These are phyloP conservation scores for Rhexocercosporidium sp. DNA, from an alignment of 2,329 filamentous ascomycete genomes.

Conservation along the genomic window DNA sequence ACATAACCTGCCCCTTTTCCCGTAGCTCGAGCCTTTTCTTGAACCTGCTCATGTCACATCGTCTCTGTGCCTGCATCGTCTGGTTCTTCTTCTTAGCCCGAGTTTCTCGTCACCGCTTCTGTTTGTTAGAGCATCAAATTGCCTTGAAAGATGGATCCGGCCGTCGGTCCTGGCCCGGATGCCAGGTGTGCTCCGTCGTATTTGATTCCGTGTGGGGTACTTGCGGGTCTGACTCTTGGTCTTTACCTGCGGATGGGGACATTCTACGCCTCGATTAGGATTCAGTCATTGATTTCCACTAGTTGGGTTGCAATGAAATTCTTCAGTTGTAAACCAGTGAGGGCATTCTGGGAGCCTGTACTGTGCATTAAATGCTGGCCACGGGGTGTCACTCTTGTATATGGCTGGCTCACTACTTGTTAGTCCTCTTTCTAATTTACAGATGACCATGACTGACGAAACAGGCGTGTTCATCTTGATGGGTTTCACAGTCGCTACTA, in stretches of 20 bases:
- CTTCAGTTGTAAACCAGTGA: constrained; percentile 19
- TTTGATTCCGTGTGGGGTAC: constrained; percentile 20
- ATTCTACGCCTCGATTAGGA: constrained; percentile 13
- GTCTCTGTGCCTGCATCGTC: neutral
- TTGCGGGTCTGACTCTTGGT: constrained; percentile 14
- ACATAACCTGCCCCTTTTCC: neutral
- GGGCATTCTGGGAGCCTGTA: constrained; percentile 19
- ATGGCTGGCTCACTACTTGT: constrained; percentile 21
- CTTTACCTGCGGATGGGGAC: constrained; percentile 22
- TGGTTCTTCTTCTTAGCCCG: neutral
- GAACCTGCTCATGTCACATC: neutral
- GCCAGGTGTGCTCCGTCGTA: constrained; percentile 15
- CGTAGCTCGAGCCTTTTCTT: neutral
- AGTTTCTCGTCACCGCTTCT: neutral
- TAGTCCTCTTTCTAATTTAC: neutral
- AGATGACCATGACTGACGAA: neutral
- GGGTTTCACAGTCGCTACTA: constrained; percentile 21
- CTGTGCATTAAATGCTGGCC: constrained; percentile 16
- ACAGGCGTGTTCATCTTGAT: constrained; percentile 17
- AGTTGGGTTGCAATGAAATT: constrained; percentile 17
- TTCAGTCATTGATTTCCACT: constrained; percentile 10
- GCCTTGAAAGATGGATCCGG: neutral
- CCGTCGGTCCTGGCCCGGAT: constrained; percentile 11
- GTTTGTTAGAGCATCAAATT: neutral
- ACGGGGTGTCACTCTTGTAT: constrained; percentile 14